phyloP scores from a whole-genome alignment of 2,329 filamentous ascomycete species.

The Trichoderma atrobrunneum region DNA sequence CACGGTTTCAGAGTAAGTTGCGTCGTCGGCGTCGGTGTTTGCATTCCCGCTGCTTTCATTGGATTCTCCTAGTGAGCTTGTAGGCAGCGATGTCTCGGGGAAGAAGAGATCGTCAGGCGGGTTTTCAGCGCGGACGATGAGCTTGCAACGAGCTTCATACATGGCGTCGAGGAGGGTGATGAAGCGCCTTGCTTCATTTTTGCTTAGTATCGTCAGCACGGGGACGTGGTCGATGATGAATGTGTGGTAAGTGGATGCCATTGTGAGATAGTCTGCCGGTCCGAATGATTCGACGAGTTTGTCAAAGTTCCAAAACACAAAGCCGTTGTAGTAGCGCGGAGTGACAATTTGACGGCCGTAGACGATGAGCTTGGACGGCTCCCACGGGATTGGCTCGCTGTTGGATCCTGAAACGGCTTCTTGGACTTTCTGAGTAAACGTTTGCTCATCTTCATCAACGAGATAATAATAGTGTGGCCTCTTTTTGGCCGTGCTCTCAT shows the following conservation, averaged over 20 bases:
- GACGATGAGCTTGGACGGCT: conserved; percentile 44
- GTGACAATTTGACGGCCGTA: conserved; percentile 65
- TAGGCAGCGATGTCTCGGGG: conserved; percentile 46
- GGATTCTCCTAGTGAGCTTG: background rate
- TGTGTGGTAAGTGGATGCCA: conserved; percentile 77
- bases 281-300: conserved; percentile 68
- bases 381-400: conserved; percentile 37
- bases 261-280: conserved; percentile 77
- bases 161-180: conserved; percentile 78
- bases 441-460: conserved; percentile 28
- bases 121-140: conserved; percentile 64
- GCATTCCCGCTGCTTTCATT: background rate
- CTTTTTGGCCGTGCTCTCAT: conserved; percentile 24
- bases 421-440: conserved; percentile 28
- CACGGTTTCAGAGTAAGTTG: conserved; percentile 45
- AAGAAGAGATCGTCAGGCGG: conserved; percentile 77
- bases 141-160: conserved; percentile 77
- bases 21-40: conserved; percentile 32
- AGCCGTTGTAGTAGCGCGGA: conserved; percentile 55
- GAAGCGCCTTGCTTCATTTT: conserved; percentile 77
- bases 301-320: conserved; percentile 64
- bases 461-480: conserved; percentile 34
- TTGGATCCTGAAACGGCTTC: conserved; percentile 24
- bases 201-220: conserved; percentile 62
- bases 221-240: conserved; percentile 71